These are phyloP conservation scores for Corchorus olitorius DNA, from an alignment of 345 rosid genomes.

Conservation along the genomic window DNA sequence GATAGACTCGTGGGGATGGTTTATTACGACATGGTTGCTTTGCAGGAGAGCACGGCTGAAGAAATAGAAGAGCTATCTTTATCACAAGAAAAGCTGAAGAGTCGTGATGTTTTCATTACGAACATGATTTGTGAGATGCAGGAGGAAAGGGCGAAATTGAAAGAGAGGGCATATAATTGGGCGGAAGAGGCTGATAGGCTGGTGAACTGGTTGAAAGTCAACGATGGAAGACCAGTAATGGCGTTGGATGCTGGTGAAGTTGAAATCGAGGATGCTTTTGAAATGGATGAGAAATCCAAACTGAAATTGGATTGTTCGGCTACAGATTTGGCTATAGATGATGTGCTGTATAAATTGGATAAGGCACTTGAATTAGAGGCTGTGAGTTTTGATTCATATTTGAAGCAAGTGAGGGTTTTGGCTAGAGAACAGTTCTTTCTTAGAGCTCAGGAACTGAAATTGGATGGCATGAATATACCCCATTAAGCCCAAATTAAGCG, in stretches of 20 bases:
- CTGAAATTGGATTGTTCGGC: constrained; percentile 39
- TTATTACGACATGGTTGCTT: constrained; percentile 46
- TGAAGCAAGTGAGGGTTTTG: constrained; percentile 63
- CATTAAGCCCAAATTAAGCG: not conserved
- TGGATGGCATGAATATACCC: constrained; percentile 2
- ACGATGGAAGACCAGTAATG: constrained; percentile 24
- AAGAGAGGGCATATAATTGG: constrained; percentile 27
- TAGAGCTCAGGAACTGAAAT: constrained; percentile 24
- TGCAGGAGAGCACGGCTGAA: constrained; percentile 28
- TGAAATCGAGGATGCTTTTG: constrained; percentile 39
- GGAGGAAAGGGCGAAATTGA: constrained; percentile 39
- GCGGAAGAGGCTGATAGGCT: constrained; percentile 32
- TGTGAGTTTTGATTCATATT: constrained; percentile 45
- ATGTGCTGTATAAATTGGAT: constrained; percentile 52
- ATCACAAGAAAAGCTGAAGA: constrained; percentile 39
- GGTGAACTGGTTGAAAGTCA: constrained; percentile 45
- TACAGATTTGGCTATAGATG: constrained; percentile 57
- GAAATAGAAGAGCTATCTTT: constrained; percentile 46
- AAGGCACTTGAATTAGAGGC: constrained; percentile 44
- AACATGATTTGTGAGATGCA: constrained; percentile 38
- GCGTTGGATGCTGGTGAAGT: not conserved
- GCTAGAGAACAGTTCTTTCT: constrained; percentile 62
- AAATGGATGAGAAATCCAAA: constrained; percentile 38
- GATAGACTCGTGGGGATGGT: constrained; percentile 62
- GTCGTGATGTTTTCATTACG: constrained; percentile 16